Evolutionary conservation across 257 asterid genomes (phyloP).

Genomic region (Craterostigma plantagineum): DNA sequence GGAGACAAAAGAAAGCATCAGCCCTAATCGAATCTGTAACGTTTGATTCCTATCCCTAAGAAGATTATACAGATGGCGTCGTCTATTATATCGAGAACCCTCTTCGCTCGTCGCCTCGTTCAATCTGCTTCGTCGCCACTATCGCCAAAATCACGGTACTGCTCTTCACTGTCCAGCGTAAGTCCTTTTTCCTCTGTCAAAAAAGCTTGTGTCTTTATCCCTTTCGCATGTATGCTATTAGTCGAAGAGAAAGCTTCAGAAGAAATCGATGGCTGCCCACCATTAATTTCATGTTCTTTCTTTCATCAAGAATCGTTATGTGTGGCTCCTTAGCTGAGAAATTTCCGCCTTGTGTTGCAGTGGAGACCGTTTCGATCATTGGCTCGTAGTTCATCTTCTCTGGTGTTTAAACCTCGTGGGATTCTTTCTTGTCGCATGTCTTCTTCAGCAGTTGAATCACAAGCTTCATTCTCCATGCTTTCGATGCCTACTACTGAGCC

Average conservation of each 20-base stretch:
- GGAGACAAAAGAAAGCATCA: too few species aligned
- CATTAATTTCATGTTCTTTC: neutral
- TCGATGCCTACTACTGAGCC: slow-evolving; percentile 42
- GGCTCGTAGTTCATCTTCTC: slow-evolving; percentile 16
- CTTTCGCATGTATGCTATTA: too few species aligned
- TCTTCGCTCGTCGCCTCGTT: slow-evolving; percentile 37
- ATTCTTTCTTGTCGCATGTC: slow-evolving; percentile 25
- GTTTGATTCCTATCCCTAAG: too few species aligned
- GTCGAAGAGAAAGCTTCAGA: neutral
- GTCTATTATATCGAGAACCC: slow-evolving; percentile 36
- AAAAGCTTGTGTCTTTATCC: neutral
- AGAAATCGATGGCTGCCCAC: neutral
- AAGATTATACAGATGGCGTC: too few species aligned
- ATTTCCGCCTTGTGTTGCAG: neutral
- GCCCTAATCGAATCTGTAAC: too few species aligned
- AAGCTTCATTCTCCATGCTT: slow-evolving; percentile 33
- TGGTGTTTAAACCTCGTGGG: slow-evolving; percentile 16
- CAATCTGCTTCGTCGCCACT: slow-evolving; percentile 21
- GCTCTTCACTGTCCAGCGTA: slow-evolving; percentile 29
- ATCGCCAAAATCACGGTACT: slow-evolving; percentile 18
- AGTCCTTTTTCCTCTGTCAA: slow-evolving; percentile 11
- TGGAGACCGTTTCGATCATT: slow-evolving; percentile 29
- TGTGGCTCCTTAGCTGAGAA: neutral
- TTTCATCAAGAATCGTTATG: neutral
- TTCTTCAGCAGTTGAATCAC: slow-evolving; percentile 43